Evolutionary conservation across 805 yeast genomes (phyloP), one percentile per base, ranked within the genome.

Genomic region (Lachancea dasiensis): DNA sequence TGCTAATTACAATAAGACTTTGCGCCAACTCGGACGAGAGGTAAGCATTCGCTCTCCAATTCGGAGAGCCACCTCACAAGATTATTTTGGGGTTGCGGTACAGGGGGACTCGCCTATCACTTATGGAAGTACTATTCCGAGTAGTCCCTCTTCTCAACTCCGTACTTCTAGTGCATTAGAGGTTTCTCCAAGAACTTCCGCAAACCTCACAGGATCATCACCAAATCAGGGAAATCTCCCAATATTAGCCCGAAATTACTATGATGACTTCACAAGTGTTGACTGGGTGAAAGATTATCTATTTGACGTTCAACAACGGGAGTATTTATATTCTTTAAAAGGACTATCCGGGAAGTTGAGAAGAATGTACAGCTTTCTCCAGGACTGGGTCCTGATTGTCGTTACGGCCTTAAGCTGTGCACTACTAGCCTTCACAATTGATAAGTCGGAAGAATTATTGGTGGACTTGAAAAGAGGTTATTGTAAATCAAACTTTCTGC

Each of bases 251-350:
- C 27, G 70, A 18, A 64, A 61, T 45, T 72, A 61, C 58, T 75
- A 75, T 51, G 77, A 75, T 50, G 79, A 75, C 53, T 75, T 74
- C 55, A 75, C 81, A 16, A 73, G 79, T 14, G 71, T 75, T 13
- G 81, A 75, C 54, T 75, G 81, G 80, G 69, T 72, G 2, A 64
- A 66, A 21, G 77, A 75, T 22, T 64, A 66, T 25, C 58, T 73
- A 21, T 58, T 60, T 38, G 70, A 70, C 17, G 36, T 31, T 5
- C 26, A 36, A 67, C 73, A 24, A 20, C 25, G 36, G n/a, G 31
- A 37, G 14, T 7, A 31, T 4, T 22, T 37, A 64, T 43, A 69
- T 59, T 44, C 54, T 56, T 43, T 54, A 16, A 51, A 48, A 3
- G 70, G 70, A 3, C 13, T 61, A 9, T 49, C 57, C 15, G 67